Conservation (phyloP, 2,329 filamentous ascomycete genomes). For the Xylaria arbuscula region DNA sequence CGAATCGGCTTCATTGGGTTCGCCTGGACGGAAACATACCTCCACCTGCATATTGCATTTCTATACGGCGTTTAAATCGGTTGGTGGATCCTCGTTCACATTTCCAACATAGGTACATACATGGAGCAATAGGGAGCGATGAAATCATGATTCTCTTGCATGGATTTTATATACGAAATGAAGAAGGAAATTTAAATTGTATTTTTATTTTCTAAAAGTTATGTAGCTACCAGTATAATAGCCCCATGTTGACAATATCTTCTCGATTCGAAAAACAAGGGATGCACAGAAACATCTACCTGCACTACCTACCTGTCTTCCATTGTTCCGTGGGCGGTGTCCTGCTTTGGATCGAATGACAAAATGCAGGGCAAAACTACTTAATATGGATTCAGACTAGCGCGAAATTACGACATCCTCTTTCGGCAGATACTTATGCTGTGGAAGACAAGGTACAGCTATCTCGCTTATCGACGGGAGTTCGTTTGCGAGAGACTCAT, state of each 20-base stretch:
- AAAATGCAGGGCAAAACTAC: slow-evolving; percentile 17
- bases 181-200: slow-evolving; percentile 17
- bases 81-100: slow-evolving; percentile 23
- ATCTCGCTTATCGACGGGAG: slow-evolving; percentile 1
- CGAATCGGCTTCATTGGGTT: slow-evolving; percentile 1
- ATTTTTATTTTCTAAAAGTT: neutral
- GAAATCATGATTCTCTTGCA: slow-evolving; percentile 24
- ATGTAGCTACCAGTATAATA: neutral
- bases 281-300: neutral
- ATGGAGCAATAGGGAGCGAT: slow-evolving; percentile 28
- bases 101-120: neutral
- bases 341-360: neutral
- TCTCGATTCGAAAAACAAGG: slow-evolving; percentile 4
- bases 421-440: slow-evolving; percentile 14
- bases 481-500: neutral
- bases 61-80: slow-evolving; percentile 33
- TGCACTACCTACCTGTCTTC: neutral
- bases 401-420: slow-evolving; percentile 19
- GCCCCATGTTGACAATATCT: neutral
- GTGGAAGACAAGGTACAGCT: neutral
- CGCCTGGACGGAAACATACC: slow-evolving; percentile 12
- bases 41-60: slow-evolving; percentile 30
- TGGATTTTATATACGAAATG: slow-evolving; percentile 14
- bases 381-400: slow-evolving; percentile 28
- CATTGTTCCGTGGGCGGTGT: neutral